These are phyloP conservation scores for Botrytis byssoidea DNA, from an alignment of 2,329 filamentous ascomycete species.

Conservation along the genomic window DNA sequence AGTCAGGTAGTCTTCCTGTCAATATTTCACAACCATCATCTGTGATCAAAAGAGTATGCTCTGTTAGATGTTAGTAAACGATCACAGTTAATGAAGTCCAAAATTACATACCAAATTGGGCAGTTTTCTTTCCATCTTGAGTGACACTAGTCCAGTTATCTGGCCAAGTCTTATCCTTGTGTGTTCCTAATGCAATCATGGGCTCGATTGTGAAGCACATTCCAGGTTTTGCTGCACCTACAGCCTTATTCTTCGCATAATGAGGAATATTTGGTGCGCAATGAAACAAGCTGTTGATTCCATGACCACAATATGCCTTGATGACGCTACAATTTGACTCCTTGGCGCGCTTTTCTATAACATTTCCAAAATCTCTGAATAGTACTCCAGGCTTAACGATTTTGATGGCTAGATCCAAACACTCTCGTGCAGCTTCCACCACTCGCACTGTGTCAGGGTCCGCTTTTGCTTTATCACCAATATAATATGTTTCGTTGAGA, in stretches of 20 bases:
- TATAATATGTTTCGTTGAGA: slow-evolving; percentile 98
- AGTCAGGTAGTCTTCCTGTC: slow-evolving; percentile 62
- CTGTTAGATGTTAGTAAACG: slow-evolving; percentile 42
- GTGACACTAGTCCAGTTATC: slow-evolving; percentile 99
- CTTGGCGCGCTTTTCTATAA: slow-evolving; percentile 95
- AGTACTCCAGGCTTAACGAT: slow-evolving; percentile 89
- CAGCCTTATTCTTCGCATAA: slow-evolving; percentile 97
- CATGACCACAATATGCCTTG: slow-evolving; percentile 93
- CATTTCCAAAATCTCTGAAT: slow-evolving; percentile 89
- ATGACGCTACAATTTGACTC: slow-evolving; percentile 82
- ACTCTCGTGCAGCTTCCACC: slow-evolving; percentile 86
- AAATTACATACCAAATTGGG: slow-evolving; percentile 75
- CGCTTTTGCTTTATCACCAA: slow-evolving; percentile 80
- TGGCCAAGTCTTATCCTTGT: slow-evolving; percentile 93
- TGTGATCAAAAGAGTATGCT: slow-evolving; percentile 81
- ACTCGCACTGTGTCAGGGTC: slow-evolving; percentile 87
- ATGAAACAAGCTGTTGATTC: slow-evolving; percentile 92
- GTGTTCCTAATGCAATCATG: slow-evolving; percentile 92
- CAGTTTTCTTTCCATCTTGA: slow-evolving; percentile 81
- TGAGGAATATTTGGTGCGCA: slow-evolving; percentile 92
- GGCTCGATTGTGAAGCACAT: slow-evolving; percentile 99
- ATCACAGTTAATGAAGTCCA: background rate
- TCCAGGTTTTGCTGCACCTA: slow-evolving; percentile 88
- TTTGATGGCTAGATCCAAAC: slow-evolving; percentile 85
- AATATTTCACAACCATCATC: slow-evolving; percentile 79